These are phyloP conservation scores for Coleophoma eucalyptorum DNA, from an alignment of 2,329 filamentous ascomycete genomes.

Conservation along the genomic window DNA sequence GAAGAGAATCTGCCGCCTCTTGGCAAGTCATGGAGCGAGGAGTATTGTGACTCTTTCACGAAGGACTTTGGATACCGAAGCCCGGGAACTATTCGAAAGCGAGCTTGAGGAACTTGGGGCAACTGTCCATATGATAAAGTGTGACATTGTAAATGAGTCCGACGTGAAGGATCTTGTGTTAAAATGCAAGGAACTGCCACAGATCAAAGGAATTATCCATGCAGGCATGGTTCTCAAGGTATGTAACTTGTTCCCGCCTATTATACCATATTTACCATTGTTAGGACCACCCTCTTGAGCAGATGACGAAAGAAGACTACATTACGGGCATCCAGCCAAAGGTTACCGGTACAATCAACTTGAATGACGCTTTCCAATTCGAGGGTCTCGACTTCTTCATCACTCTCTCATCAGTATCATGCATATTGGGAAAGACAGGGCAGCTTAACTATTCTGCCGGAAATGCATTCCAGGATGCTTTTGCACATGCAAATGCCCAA, in stretches of 20 bases:
- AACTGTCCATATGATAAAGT: slow-evolving; percentile 12
- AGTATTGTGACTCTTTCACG: slow-evolving; percentile 12
- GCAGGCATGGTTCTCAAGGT: slow-evolving; percentile 22
- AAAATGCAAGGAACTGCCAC: slow-evolving; percentile 7
- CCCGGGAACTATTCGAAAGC: slow-evolving; percentile 4
- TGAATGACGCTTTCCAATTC: slow-evolving; percentile 3
- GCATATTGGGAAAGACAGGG: slow-evolving; percentile 20
- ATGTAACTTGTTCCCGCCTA: background rate
- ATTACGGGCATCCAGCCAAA: slow-evolving; percentile 8
- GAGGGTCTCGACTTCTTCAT: slow-evolving; percentile 12
- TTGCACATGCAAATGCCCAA: slow-evolving; percentile 7
- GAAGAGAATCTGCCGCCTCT: slow-evolving; percentile 11
- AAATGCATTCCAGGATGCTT: slow-evolving; percentile 26
- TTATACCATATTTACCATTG: background rate
- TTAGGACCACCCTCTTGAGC: slow-evolving; percentile 19
- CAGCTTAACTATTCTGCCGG: slow-evolving; percentile 27
- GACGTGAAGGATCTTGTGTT: background rate
- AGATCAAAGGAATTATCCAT: slow-evolving; percentile 20
- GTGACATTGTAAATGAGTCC: slow-evolving; percentile 12
- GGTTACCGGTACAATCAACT: slow-evolving; percentile 9
- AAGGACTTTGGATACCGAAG: slow-evolving; percentile 5
- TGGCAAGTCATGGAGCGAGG: slow-evolving; percentile 11
- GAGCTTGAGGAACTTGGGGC: slow-evolving; percentile 6
- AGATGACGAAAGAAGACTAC: slow-evolving; percentile 15
- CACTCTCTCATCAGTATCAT: slow-evolving; percentile 5